phyloP scores from a whole-genome alignment of 768 basidiomycete genomes.

The Rubroboletus satanas region DNA sequence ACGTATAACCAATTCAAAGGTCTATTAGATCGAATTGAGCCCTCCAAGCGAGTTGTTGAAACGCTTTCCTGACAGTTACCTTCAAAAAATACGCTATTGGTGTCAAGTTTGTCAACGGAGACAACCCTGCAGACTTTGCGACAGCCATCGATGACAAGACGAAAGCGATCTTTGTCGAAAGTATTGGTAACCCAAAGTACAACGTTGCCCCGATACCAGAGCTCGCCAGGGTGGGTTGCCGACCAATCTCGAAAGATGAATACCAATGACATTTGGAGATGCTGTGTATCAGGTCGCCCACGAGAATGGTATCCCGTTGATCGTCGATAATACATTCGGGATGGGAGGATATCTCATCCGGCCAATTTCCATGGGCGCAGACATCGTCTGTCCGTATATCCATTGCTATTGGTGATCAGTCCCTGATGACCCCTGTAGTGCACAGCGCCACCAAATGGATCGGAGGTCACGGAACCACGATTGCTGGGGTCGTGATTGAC shows the following conservation, averaged over 20 bases:
- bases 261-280: background rate
- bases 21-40: background rate
- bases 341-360: slow-evolving; percentile 65
- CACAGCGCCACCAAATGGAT: slow-evolving; percentile 87
- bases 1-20: slow-evolving; percentile 23
- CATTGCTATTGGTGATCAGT: too few species aligned
- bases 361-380: slow-evolving; percentile 72
- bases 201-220: slow-evolving; percentile 62
- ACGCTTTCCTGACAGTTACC: slow-evolving; percentile 4
- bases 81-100: slow-evolving; percentile 15
- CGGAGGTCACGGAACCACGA: slow-evolving; percentile 75
- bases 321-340: slow-evolving; percentile 80
- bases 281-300: slow-evolving; percentile 54
- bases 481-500: slow-evolving; percentile 73
- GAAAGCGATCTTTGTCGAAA: slow-evolving; percentile 72
- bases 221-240: slow-evolving; percentile 52
- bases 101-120: slow-evolving; percentile 49
- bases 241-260: background rate
- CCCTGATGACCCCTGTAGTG: slow-evolving; percentile 32
- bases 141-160: slow-evolving; percentile 74
- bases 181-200: slow-evolving; percentile 77
- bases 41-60: background rate
- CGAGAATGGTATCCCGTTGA: slow-evolving; percentile 64
- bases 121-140: slow-evolving; percentile 53
- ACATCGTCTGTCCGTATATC: slow-evolving; percentile 55